These are phyloP conservation scores for Globisporangium lucens DNA, from an alignment of 352 stramenopile species.

Conservation along the genomic window DNA sequence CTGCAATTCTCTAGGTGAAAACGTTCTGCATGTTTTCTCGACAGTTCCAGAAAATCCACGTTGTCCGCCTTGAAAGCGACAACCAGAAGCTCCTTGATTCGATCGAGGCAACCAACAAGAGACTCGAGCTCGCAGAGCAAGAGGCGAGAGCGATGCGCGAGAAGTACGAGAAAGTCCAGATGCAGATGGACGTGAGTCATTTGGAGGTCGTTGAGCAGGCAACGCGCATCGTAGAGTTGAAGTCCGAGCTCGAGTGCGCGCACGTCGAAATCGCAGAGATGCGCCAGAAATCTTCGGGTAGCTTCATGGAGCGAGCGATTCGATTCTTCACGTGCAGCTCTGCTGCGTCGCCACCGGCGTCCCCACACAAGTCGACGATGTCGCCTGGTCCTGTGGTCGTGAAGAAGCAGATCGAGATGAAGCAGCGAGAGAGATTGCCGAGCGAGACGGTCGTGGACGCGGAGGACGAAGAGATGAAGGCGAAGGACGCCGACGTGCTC, in stretches of 20 bases:
- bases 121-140: conserved; percentile 36
- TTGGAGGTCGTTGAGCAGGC: conserved; percentile 57
- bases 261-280: conserved; percentile 52
- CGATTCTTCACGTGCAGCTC: conserved; percentile 87
- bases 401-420: conserved; percentile 26
- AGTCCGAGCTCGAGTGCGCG: conserved; percentile 48
- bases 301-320: conserved; percentile 67
- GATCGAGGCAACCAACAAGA: conserved; percentile 37
- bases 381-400: conserved; percentile 24
- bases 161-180: conserved; percentile 55
- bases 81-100: conserved; percentile 43
- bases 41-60: conserved; percentile 65
- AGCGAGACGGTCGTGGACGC: conserved; percentile 35
- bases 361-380: conserved; percentile 25
- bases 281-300: conserved; percentile 31
- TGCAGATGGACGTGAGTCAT: conserved; percentile 49
- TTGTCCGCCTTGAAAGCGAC: conserved; percentile 67
- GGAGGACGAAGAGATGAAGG: conserved; percentile 52
- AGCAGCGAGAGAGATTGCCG: conserved; percentile 24
- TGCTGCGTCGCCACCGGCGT: conserved; percentile 39
- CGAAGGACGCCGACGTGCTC: conserved; percentile 54
- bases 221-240: conserved; percentile 53
- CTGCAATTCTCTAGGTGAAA: conserved; percentile 21
- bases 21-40: conserved; percentile 53
- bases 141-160: conserved; percentile 42